phyloP scores from a whole-genome alignment of 2,329 filamentous ascomycete genomes.

The Knufia fluminis region DNA sequence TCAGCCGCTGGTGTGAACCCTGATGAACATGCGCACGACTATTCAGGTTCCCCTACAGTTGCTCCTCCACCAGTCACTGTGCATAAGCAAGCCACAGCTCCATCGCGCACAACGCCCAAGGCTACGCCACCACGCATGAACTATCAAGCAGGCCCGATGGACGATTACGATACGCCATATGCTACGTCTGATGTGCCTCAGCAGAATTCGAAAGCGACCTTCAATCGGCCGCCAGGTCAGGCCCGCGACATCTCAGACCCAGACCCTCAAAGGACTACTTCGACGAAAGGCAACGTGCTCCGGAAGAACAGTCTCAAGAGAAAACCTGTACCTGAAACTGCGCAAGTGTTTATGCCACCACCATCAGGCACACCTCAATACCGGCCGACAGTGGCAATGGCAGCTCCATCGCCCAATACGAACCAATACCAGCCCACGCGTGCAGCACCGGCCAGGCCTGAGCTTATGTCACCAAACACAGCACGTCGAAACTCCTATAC shows the following conservation, averaged over 20 bases:
- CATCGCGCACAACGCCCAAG: background rate
- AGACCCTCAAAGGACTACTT: background rate
- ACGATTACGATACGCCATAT: constrained; percentile 16
- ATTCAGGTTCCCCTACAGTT: background rate
- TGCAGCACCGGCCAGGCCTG: background rate
- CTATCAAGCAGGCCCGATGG: constrained; percentile 2
- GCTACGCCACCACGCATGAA: constrained; percentile 1
- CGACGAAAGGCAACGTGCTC: constrained; percentile 7
- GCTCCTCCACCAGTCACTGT: background rate
- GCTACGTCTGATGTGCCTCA: constrained; percentile 15
- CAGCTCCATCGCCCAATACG: constrained; percentile 3
- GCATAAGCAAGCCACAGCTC: background rate
- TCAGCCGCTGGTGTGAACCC: background rate
- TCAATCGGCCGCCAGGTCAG: constrained; percentile 13
- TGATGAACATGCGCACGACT: background rate
- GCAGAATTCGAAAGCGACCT: constrained; percentile 13
- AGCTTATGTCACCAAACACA: background rate
- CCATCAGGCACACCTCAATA: constrained; percentile 5
- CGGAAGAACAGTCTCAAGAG: constrained; percentile 1
- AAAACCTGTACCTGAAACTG: background rate
- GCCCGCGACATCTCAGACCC: constrained; percentile 10
- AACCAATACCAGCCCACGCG: background rate
- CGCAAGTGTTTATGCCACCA: background rate
- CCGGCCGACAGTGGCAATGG: background rate
- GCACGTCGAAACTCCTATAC: constrained; percentile 3